Evolutionary conservation across 257 asterid genomes (phyloP).

Genomic region (Salvia splendens): DNA sequence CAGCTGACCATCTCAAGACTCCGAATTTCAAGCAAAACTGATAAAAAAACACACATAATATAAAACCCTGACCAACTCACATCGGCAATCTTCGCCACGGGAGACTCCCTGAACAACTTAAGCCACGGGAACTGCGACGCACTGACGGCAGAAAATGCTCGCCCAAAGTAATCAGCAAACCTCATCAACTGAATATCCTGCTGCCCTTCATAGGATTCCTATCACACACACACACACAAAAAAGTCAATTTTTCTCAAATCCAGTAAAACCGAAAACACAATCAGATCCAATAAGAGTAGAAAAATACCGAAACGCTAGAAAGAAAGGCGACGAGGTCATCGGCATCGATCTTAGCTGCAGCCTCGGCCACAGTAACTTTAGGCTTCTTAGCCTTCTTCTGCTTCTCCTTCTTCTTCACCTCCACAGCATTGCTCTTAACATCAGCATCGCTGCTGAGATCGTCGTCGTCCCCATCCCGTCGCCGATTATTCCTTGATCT

Average conservation of each 20-base stretch:
- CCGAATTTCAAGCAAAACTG: neutral
- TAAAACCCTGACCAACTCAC: conserved; percentile 50
- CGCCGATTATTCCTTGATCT: conserved; percentile 43
- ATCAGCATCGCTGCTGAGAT: conserved; percentile 41
- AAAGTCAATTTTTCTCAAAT: neutral
- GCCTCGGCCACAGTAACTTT: conserved; percentile 80
- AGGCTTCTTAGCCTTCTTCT: conserved; percentile 67
- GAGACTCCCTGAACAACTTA: conserved; percentile 82
- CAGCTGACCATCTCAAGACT: conserved; percentile 8
- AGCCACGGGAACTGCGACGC: conserved; percentile 87
- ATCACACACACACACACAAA: neutral
- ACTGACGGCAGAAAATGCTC: conserved; percentile 73
- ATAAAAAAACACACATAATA: neutral
- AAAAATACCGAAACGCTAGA: conserved; percentile 52
- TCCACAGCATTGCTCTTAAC: conserved; percentile 45
- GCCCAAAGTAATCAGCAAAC: conserved; percentile 91
- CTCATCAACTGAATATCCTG: conserved; percentile 84
- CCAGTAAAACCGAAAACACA: neutral
- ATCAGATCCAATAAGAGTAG: neutral
- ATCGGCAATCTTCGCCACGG: conserved; percentile 62
- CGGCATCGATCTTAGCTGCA: conserved; percentile 67
- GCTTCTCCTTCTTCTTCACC: conserved; percentile 66
- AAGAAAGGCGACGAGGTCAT: conserved; percentile 67
- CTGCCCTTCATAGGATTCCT: conserved; percentile 79
- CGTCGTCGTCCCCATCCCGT: conserved; percentile 42